Evolutionary conservation across 805 yeast genomes (phyloP).

Genomic region (Metschnikowia peoriensis): DNA sequence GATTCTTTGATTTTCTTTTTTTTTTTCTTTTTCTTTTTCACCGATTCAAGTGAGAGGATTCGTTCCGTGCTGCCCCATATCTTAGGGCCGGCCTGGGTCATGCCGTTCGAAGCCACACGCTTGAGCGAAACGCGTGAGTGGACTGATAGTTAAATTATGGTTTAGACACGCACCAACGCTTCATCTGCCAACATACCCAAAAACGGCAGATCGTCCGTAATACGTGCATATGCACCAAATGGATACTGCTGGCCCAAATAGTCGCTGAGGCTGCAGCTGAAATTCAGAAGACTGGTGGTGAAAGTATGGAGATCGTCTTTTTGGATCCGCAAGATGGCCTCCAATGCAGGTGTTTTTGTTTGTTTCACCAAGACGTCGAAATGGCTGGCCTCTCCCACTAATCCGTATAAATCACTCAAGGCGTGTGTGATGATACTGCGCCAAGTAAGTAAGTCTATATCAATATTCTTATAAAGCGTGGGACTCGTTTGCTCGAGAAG

Average conservation of each 20-base stretch:
- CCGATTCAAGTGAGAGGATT: too few species aligned
- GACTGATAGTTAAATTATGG: too few species aligned
- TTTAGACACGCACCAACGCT: constrained; percentile 3
- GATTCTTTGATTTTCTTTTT: too few species aligned
- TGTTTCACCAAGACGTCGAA: constrained; percentile 26
- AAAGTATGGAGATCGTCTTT: constrained; percentile 29
- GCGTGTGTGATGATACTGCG: constrained; percentile 24
- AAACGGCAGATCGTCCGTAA: constrained; percentile 18
- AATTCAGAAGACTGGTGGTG: constrained; percentile 29
- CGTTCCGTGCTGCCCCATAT: too few species aligned
- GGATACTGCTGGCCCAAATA: constrained; percentile 23
- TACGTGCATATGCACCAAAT: constrained; percentile 19
- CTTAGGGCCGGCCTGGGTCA: too few species aligned
- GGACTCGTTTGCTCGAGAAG: constrained; percentile 9
- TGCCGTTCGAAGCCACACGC: too few species aligned
- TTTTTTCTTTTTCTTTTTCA: too few species aligned
- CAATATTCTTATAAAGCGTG: constrained; percentile 15
- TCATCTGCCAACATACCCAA: constrained; percentile 22
- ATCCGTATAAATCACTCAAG: constrained; percentile 30
- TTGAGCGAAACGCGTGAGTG: too few species aligned
- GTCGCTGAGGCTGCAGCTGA: constrained; percentile 28
- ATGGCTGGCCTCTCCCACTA: constrained; percentile 33
- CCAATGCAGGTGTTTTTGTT: constrained; percentile 13
- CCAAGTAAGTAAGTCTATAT: constrained; percentile 34
- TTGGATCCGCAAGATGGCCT: constrained; percentile 28